phyloP scores from a whole-genome alignment of 768 basidiomycete species.

The Auricularia sp. region DNA sequence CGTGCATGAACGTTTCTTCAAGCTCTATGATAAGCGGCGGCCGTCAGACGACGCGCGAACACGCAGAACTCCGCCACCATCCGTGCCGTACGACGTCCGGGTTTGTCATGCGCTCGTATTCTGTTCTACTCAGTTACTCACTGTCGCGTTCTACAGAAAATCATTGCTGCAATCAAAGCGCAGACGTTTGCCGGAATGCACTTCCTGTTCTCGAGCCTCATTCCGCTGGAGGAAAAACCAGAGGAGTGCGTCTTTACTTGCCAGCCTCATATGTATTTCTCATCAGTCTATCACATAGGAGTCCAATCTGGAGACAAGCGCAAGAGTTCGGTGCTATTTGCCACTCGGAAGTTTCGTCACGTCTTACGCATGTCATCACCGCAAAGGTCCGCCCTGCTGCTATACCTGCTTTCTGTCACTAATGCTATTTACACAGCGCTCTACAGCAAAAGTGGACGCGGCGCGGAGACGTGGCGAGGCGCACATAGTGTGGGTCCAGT shows the following conservation, averaged over 20 bases:
- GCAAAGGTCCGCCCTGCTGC: constrained; percentile 46
- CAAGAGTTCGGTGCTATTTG: constrained; percentile 82
- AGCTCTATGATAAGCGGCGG: constrained; percentile 41
- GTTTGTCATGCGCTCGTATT: too few species aligned
- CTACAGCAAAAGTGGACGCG: constrained; percentile 84
- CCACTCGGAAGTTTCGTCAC: constrained; percentile 51
- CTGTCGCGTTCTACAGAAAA: constrained; percentile 38
- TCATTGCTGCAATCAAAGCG: constrained; percentile 73
- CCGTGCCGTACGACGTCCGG: too few species aligned
- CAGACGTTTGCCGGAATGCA: constrained; percentile 70
- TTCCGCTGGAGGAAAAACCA: constrained; percentile 77
- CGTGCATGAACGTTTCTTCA: constrained; percentile 71
- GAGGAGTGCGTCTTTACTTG: constrained; percentile 36
- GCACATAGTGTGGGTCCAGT: constrained; percentile 78
- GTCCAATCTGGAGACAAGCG: constrained; percentile 80
- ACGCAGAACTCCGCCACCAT: too few species aligned
- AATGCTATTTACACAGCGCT: constrained; percentile 39
- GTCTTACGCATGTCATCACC: constrained; percentile 85
- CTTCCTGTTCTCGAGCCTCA: constrained; percentile 89
- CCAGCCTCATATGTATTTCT: background rate
- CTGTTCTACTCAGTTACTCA: background rate
- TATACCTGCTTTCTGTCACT: constrained; percentile 3
- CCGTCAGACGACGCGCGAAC: background rate
- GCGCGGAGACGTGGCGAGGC: constrained; percentile 69
- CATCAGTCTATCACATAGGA: constrained; percentile 6